Base-by-base conservation (phyloP, 768 basidiomycete genomes). In the Mycena vitilis region DNA sequence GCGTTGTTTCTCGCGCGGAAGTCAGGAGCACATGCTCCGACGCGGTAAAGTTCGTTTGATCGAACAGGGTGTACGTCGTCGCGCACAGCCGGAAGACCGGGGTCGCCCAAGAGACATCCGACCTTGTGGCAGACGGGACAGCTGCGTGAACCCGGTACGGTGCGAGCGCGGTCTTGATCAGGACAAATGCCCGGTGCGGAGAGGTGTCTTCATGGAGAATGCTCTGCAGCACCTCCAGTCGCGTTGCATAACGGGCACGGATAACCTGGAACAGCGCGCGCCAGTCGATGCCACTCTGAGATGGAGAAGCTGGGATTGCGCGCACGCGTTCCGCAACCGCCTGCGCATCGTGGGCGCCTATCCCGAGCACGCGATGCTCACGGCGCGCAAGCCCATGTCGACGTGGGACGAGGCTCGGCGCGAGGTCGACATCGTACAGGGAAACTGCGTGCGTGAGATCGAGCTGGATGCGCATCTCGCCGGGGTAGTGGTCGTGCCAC, bases 401-500 rank as follows among this genome's bases (percentile, higher is more conserved):
- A 9, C 68, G 65, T 0, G 54, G 66, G 45, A 81, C 75, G 15
- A 86, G 77, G 57, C 78, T 81, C 2, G 81, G 80, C 34, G 80
- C 81, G 3, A 82, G 72, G 0, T 58, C 60, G 0, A 75, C 74
- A 61, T 87, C 84, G 68, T 85, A 86, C 62, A 86, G 82, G 0
- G 84, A 83, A 20, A 86, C 69, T 16, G 82, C 64, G 16, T 81
- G 77, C 4, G 82, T 72, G 51, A 82, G 78, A 72, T 86, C 84
- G 22, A 84, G 75, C 23, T 77, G 66, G n/a, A 85, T 74, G 36
- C 85, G 84, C 1, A 78, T 76, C 34, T 86, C 84, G 40, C 84
- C 84, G 0, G 85, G 84, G 48, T 76, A 81, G 56, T 65, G 70
- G 60, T 84, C 81, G 62, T 84, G 80, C 84, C 81, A 83, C 34